Base-by-base conservation (phyloP, 1,139 yeast species). In the Yamadazyma atmosphaerica region DNA sequence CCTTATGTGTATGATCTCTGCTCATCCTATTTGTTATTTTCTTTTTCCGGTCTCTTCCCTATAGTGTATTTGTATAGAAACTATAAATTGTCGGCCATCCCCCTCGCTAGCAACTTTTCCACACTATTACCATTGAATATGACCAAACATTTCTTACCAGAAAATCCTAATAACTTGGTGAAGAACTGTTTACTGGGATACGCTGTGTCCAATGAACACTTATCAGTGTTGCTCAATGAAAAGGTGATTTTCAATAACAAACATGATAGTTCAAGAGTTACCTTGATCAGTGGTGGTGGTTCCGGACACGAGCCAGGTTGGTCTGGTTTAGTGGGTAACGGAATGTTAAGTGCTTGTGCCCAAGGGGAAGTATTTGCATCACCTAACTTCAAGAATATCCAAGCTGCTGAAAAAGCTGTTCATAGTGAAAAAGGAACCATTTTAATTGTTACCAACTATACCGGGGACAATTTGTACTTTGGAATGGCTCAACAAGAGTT, bases 251-350 rank as follows among this genome's bases (percentile, higher is more conserved):
- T 48, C 51, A 60, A 67, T 46, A 57, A 59, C 39, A 43, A 54
- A 27, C 61, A 56, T 43, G 58, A 59, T 35, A 16, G 35, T 3
- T 40, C 45, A 3, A 57, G 57, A 36, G 70, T 70, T 10, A 50
- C 71, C 0, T 47, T 69, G 24, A 55, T 70, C 11, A 15, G 22
- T 18, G 33, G 33, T 6, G 33, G 33, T 18, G 74, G 74, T 4
- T 64, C 74, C 8, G 77, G 77, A 13, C 77, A 71, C 42, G 77
- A 72, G 47, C 77, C 77, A 8, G 73, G 72, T 5, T 68, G 68
- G 60, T 55, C 65, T 34, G 76, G 75, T 1, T 62, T 67, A 38
- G 76, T 72, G 12, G 72, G 75, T 16, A 47, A 56, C 19, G 76
- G 74, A 1, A 67, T 72, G 72, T 54, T 71, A 25, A 53, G 69